Conservation (phyloP, 495 filamentous ascomycete genomes). For the Pseudotulostoma volvatum region DNA sequence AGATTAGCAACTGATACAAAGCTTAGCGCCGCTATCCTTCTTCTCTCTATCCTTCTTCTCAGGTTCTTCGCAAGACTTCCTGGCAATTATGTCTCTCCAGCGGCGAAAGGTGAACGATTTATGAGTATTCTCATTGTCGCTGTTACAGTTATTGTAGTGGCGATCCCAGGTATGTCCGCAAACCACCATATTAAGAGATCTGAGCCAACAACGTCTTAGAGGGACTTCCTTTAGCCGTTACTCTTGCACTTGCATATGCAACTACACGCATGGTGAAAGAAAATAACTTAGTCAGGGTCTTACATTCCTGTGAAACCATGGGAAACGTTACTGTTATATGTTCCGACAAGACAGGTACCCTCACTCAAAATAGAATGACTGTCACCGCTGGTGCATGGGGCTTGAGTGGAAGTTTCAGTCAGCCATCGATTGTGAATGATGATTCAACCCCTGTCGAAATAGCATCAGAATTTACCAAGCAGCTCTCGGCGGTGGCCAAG, state of each 20-base stretch:
- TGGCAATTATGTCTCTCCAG: slow-evolving; percentile 28
- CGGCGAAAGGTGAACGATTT: slow-evolving; percentile 46
- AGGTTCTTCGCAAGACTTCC: slow-evolving; percentile 40
- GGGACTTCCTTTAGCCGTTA: slow-evolving; percentile 46
- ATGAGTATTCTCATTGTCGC: slow-evolving; percentile 52
- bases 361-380: slow-evolving; percentile 60
- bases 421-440: slow-evolving; percentile 16
- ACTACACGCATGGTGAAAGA: slow-evolving; percentile 49
- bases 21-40: slow-evolving; percentile 38
- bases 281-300: slow-evolving; percentile 49
- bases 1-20: slow-evolving; percentile 17
- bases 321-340: slow-evolving; percentile 55
- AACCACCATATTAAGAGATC: no score
- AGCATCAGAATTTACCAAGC: slow-evolving; percentile 21
- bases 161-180: slow-evolving; percentile 42
- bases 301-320: slow-evolving; percentile 57
- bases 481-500: slow-evolving; percentile 23
- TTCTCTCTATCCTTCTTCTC: slow-evolving; percentile 47
- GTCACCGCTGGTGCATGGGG: slow-evolving; percentile 47
- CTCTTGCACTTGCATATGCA: slow-evolving; percentile 36
- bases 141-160: slow-evolving; percentile 55
- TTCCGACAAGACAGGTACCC: slow-evolving; percentile 54
- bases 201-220: no score
- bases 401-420: slow-evolving; percentile 34
- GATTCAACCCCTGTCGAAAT: slow-evolving; percentile 5